Evolutionary conservation across 306 rosid species (phyloP).

Genomic region (Quillaja saponaria): DNA sequence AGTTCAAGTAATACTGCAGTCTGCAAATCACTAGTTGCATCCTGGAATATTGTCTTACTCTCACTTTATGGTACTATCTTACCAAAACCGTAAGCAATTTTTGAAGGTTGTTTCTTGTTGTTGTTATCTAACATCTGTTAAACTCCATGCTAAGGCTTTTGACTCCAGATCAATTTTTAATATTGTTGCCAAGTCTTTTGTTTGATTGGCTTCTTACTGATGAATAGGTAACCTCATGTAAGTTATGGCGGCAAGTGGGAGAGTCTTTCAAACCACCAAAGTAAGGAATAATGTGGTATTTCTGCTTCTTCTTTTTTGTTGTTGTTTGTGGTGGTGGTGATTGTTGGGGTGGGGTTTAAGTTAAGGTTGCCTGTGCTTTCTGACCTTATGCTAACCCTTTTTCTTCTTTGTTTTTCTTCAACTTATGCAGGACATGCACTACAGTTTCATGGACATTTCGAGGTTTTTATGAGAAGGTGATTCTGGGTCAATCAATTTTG

Average conservation of each 20-base stretch:
- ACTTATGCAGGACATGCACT: conserved; percentile 86
- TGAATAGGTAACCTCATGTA: conserved; percentile 87
- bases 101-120: conserved; percentile 20
- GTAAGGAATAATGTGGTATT: conserved; percentile 49
- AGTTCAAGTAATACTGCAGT: not conserved
- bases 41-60: conserved; percentile 21
- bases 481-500: conserved; percentile 16
- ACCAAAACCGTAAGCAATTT: not conserved
- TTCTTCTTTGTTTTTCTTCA: conserved; percentile 16
- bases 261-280: conserved; percentile 98
- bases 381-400: conserved; percentile 11
- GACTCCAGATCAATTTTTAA: conserved; percentile 23
- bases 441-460: conserved; percentile 98
- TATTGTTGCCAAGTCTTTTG: conserved; percentile 23
- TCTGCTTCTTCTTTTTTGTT: not conserved
- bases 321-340: too few relatives aligned
- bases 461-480: conserved; percentile 96
- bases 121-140: conserved; percentile 12
- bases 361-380: not conserved
- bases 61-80: not conserved
- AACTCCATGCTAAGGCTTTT: conserved; percentile 11
- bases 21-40: conserved; percentile 1
- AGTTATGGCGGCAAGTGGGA: conserved; percentile 99
- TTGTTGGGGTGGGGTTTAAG: not conserved
- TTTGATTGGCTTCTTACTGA: conserved; percentile 33